A percentile compares a stretch with the other conserved stretches of the same genome.
Conservation (phyloP, 352 stramenopile genomes). For the Globisporangium nodosum region DNA sequence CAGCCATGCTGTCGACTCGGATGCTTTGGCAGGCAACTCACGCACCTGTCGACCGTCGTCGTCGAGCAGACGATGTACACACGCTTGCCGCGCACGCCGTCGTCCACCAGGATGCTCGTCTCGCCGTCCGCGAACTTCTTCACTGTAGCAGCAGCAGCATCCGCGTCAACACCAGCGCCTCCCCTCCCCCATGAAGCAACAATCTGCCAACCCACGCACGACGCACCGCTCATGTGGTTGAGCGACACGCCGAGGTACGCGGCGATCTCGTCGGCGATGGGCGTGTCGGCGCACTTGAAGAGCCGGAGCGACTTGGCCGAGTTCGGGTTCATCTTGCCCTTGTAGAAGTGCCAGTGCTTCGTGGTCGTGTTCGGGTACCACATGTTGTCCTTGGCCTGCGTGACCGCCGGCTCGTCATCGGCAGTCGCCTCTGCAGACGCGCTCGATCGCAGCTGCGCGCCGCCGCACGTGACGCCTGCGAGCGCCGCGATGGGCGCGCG, state of each 20-base stretch:
- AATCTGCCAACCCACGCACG: conserved; percentile 3
- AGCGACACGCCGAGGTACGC: conserved; percentile 71
- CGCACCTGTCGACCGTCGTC: conserved; percentile 79
- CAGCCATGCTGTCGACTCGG: no score
- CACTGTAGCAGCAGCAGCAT: conserved; percentile 19
- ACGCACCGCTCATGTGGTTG: conserved; percentile 63
- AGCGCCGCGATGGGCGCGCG: not conserved
- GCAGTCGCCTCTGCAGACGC: conserved; percentile 8
- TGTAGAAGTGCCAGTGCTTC: conserved; percentile 88
- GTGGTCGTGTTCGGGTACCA: conserved; percentile 83
- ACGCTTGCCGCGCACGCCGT: conserved; percentile 73
- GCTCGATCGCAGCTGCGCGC: conserved; percentile 10
- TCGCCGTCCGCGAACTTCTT: conserved; percentile 83
- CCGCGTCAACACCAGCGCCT: not conserved
- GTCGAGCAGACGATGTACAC: conserved; percentile 87
- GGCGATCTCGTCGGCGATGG: conserved; percentile 83
- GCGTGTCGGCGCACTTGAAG: conserved; percentile 86
- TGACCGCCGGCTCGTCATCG: conserved; percentile 7
- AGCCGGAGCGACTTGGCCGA: conserved; percentile 83
- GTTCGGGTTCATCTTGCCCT: conserved; percentile 78
- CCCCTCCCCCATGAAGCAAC: not conserved
- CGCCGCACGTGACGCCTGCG: conserved; percentile 2
- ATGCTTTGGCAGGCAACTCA: no score
- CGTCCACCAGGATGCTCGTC: conserved; percentile 69
- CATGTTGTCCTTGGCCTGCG: conserved; percentile 21